Evolutionary conservation across 129 eudicot species (phyloP).

Genomic region (Artemisia tridentata): DNA sequence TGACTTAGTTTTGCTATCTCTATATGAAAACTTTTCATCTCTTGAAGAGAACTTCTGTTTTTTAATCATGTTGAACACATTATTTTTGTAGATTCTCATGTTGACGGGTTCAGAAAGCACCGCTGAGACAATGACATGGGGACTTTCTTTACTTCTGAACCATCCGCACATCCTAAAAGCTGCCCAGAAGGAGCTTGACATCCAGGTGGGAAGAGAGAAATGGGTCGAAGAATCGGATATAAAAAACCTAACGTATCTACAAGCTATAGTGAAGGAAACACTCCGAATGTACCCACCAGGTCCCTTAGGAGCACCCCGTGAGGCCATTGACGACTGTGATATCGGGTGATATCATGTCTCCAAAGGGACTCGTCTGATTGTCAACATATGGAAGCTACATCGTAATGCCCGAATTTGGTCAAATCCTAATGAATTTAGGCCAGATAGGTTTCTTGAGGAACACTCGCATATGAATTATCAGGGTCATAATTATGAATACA

Average conservation of each 20-base stretch:
- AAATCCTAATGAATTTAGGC: slow-evolving; percentile 35
- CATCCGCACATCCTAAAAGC: slow-evolving; percentile 16
- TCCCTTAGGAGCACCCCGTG: slow-evolving; percentile 48
- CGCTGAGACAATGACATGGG: slow-evolving; percentile 52
- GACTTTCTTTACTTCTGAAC: slow-evolving; percentile 47
- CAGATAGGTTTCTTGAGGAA: slow-evolving; percentile 35
- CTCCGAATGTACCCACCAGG: slow-evolving; percentile 64
- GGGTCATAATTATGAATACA: too few species aligned
- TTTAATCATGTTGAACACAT: neutral
- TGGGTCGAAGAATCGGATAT: slow-evolving; percentile 50
- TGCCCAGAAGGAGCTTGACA: slow-evolving; percentile 43
- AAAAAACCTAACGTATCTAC: slow-evolving; percentile 35
- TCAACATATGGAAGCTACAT: slow-evolving; percentile 62
- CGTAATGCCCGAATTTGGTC: slow-evolving; percentile 49
- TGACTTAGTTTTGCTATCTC: neutral
- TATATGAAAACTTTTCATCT: too few species aligned
- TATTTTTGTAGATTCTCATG: slow-evolving; percentile 37
- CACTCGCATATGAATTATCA: slow-evolving; percentile 12
- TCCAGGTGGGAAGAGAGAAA: slow-evolving; percentile 32
- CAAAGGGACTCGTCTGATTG: slow-evolving; percentile 43
- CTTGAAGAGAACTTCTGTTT: neutral
- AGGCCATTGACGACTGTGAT: slow-evolving; percentile 46
- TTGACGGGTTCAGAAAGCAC: slow-evolving; percentile 64
- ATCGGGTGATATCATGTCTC: slow-evolving; percentile 34
- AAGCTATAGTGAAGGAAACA: slow-evolving; percentile 51